Evolutionary conservation across 2,329 filamentous ascomycete species (phyloP).

Genomic region (Pseudopithomyces chartarum): DNA sequence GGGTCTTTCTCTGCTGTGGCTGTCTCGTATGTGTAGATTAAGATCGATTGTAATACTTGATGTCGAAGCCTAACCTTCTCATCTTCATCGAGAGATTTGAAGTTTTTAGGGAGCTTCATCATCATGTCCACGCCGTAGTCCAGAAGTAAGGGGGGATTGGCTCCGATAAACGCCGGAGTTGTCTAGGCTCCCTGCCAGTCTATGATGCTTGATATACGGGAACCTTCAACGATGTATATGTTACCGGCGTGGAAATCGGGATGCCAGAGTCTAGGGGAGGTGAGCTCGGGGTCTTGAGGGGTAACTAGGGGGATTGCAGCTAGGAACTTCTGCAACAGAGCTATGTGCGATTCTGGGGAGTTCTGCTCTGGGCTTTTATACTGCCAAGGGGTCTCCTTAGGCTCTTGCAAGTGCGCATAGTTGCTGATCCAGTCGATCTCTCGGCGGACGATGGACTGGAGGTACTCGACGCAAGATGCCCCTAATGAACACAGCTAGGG

Average conservation of each 20-base stretch:
- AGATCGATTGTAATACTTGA: conserved; percentile 30
- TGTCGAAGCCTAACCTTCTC: conserved; percentile 27
- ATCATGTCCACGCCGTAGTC: conserved; percentile 32
- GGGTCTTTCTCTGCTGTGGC: conserved; percentile 27
- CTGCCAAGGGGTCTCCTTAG: conserved; percentile 36
- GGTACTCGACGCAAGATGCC: conserved; percentile 27
- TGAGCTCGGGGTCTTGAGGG: conserved; percentile 26
- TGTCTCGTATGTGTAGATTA: conserved; percentile 29
- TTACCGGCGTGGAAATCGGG: conserved; percentile 37
- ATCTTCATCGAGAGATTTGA: conserved; percentile 28
- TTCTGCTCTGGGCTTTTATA: conserved; percentile 35
- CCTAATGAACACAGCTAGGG: conserved; percentile 18
- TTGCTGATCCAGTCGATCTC: conserved; percentile 41
- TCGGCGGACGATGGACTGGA: conserved; percentile 35
- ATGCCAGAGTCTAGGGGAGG: conserved; percentile 33
- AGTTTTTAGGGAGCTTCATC: conserved; percentile 32
- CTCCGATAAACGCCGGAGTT: conserved; percentile 23
- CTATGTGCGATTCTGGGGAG: conserved; percentile 24
- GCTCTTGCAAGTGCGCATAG: conserved; percentile 26
- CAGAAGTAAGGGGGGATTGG: conserved; percentile 28
- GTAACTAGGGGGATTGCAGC: conserved; percentile 29
- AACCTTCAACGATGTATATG: conserved; percentile 29
- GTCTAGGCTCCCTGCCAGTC: conserved; percentile 31
- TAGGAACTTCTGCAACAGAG: conserved; percentile 25
- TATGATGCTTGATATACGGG: conserved; percentile 31